Evolutionary conservation across 2,329 filamentous ascomycete species (phyloP).

Genomic region (Clarireedia paspali): DNA sequence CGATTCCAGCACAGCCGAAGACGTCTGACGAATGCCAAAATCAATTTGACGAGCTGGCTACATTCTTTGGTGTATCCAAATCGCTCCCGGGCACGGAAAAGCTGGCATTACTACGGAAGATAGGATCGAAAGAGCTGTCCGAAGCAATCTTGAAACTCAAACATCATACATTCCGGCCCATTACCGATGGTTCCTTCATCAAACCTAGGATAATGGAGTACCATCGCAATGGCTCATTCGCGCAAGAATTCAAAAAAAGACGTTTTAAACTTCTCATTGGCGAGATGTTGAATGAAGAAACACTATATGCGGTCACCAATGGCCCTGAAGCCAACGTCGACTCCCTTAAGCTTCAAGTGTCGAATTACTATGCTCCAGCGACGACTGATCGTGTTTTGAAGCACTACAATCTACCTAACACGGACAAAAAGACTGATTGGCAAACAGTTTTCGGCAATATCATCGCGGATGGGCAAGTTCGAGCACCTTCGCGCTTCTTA

Average conservation of each 20-base stretch:
- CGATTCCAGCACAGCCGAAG: slow-evolving; percentile 38
- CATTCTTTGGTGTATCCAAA: slow-evolving; percentile 27
- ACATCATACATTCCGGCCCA: slow-evolving; percentile 39
- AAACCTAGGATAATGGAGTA: slow-evolving; percentile 33
- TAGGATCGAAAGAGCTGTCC: slow-evolving; percentile 30
- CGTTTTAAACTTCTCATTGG: slow-evolving; percentile 34
- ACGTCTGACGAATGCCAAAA: slow-evolving; percentile 30
- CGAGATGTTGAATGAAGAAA: slow-evolving; percentile 38
- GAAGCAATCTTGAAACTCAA: slow-evolving; percentile 32
- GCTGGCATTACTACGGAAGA: slow-evolving; percentile 28
- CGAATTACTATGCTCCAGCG: slow-evolving; percentile 37
- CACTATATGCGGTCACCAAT: slow-evolving; percentile 36
- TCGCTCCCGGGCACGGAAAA: slow-evolving; percentile 25
- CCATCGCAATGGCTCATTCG: slow-evolving; percentile 31
- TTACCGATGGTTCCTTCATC: slow-evolving; percentile 37
- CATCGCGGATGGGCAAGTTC: slow-evolving; percentile 34
- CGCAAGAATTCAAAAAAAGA: slow-evolving; percentile 31
- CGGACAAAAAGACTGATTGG: slow-evolving; percentile 31
- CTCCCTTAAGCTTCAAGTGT: slow-evolving; percentile 32
- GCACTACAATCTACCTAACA: slow-evolving; percentile 31
- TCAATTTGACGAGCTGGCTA: slow-evolving; percentile 38
- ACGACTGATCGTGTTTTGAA: slow-evolving; percentile 32
- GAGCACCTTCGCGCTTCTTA: slow-evolving; percentile 31
- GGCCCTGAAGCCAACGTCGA: slow-evolving; percentile 30
- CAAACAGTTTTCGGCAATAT: slow-evolving; percentile 34